These are phyloP conservation scores for Gaeumannomyces sp. DNA, from an alignment of 2,329 filamentous ascomycete genomes.

Conservation along the genomic window DNA sequence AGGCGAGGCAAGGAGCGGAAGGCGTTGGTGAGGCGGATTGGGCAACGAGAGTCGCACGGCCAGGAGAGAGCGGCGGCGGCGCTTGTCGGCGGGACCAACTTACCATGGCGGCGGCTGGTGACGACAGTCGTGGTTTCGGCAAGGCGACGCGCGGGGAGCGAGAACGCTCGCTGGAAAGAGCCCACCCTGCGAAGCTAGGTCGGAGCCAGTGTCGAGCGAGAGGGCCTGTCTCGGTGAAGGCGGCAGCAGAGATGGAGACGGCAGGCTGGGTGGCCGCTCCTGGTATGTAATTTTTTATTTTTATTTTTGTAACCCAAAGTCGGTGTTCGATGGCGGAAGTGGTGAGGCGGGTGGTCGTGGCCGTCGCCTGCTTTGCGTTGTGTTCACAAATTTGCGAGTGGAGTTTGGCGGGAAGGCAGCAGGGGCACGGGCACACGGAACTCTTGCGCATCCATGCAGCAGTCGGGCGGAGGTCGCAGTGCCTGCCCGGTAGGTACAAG, in stretches of 20 bases:
- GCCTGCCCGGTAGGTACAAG: no score
- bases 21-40: not conserved
- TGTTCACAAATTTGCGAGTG: not conserved
- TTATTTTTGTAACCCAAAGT: not conserved
- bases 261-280: not conserved
- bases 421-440: not conserved
- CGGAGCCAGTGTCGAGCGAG: not conserved
- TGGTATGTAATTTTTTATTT: not conserved
- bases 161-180: not conserved
- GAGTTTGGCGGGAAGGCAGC: not conserved
- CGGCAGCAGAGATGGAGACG: not conserved
- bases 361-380: not conserved
- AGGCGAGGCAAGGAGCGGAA: not conserved
- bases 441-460: not conserved
- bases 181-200: not conserved
- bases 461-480: not conserved
- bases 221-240: not conserved
- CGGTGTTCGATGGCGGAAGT: not conserved
- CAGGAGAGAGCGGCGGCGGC: not conserved
- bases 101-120: constrained; percentile 5
- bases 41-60: not conserved
- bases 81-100: constrained; percentile 7
- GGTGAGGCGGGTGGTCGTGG: not conserved
- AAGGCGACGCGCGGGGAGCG: not conserved
- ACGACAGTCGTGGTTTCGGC: not conserved